phyloP scores from a whole-genome alignment of 2,329 filamentous ascomycete species.

The Botrytis deweyae region DNA sequence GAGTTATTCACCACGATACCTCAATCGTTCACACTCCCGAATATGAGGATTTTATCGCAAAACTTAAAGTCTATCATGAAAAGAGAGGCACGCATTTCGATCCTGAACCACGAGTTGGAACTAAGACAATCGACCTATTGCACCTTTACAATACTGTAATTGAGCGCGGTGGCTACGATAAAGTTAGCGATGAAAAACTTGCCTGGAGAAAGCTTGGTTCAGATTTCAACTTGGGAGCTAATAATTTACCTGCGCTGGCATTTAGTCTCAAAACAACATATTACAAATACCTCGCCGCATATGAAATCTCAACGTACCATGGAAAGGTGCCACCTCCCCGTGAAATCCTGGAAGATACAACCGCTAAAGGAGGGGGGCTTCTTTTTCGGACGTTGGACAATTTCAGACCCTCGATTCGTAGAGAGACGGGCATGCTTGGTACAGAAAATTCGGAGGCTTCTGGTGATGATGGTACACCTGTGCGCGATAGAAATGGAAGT shows the following conservation, averaged over 20 bases:
- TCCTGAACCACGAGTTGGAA: conserved; percentile 76
- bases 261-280: conserved; percentile 86
- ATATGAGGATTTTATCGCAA: conserved; percentile 75
- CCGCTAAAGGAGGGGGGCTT: conserved; percentile 80
- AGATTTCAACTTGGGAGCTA: conserved; percentile 71
- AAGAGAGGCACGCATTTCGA: conserved; percentile 79
- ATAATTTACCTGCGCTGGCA: conserved; percentile 77
- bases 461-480: conserved; percentile 59
- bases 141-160: conserved; percentile 78
- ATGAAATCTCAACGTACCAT: conserved; percentile 77
- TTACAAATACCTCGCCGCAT: conserved; percentile 86
- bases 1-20: conserved; percentile 27
- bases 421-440: conserved; percentile 44
- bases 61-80: conserved; percentile 71
- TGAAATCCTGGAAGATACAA: conserved; percentile 75
- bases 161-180: conserved; percentile 80
- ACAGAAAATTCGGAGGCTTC: conserved; percentile 60
- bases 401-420: conserved; percentile 54
- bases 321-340: conserved; percentile 80
- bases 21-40: conserved; percentile 55
- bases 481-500: conserved; percentile 50
- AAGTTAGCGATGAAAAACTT: conserved; percentile 77
- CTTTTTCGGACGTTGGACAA: conserved; percentile 77
- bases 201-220: conserved; percentile 77
- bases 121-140: conserved; percentile 71